A percentile compares a stretch with the other conserved stretches of the same genome.
phyloP scores from a whole-genome alignment of 805 yeast species.

The Pichia gijzeniarum region DNA sequence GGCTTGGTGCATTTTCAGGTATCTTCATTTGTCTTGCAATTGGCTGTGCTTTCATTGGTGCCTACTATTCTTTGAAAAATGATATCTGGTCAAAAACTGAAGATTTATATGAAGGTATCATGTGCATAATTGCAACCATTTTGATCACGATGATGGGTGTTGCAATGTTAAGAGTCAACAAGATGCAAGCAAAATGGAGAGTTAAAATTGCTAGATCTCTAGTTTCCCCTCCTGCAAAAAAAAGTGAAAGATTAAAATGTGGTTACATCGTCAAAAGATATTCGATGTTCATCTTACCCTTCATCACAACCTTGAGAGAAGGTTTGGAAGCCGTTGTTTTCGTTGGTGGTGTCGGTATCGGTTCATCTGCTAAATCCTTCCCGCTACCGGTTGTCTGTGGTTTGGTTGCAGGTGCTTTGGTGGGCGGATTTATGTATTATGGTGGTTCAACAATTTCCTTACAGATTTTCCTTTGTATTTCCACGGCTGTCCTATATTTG shows the following conservation, averaged over 20 bases:
- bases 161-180: conserved; percentile 87
- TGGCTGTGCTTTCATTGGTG: conserved; percentile 90
- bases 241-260: conserved; percentile 42
- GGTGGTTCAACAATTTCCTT: conserved; percentile 74
- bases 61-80: conserved; percentile 67
- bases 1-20: conserved; percentile 72
- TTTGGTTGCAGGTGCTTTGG: conserved; percentile 60
- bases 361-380: conserved; percentile 45
- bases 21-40: conserved; percentile 65
- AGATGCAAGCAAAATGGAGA: conserved; percentile 95
- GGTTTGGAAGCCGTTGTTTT: conserved; percentile 92
- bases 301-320: conserved; percentile 83
- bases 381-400: conserved; percentile 87
- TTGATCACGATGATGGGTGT: conserved; percentile 89
- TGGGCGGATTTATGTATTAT: conserved; percentile 65
- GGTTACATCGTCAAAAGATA: conserved; percentile 60
- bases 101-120: conserved; percentile 92
- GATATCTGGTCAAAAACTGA: conserved; percentile 82
- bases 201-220: conserved; percentile 81
- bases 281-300: conserved; percentile 79
- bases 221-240: conserved; percentile 45
- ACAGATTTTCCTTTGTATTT: conserved; percentile 74
- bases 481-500: conserved; percentile 80
- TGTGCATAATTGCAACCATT: conserved; percentile 78
- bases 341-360: conserved; percentile 85